Evolutionary conservation across 1,284 basidiomycete species (phyloP), one percentile per base, ranked within the genome.

Genomic region (Polyporus tsugae): DNA sequence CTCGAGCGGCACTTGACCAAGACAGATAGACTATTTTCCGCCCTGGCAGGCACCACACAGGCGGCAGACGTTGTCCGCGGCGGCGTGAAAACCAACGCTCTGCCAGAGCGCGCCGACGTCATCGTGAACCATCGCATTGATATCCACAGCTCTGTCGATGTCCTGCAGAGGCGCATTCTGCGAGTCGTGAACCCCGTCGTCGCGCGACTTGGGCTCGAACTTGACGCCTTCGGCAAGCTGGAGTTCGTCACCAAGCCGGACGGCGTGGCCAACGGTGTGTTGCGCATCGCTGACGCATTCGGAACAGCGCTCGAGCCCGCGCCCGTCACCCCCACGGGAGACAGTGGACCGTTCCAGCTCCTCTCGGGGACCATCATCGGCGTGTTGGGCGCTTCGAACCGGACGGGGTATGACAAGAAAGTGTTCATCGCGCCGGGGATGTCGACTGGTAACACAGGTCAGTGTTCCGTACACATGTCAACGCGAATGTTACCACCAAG

Each of bases 61-160:
- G 92, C 93, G 1, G 83, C 89, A 52, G 91, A 91, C 74, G 78
- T 93, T 38, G 84, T 93, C 53, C 78, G 82, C 19, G 91, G 91
- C 2, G 91, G 92, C 22, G 87, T 92, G 59, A 93, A 93, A 80
- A 81, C 84, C 60, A 80, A 80, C 70, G 78, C 87, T 5, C 82
- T 90, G 10, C 88, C 88, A 0, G 89, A 90, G 75, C 81, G 80
- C 38, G 85, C 83, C 0, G 82, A 79, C 67, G 85, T 85, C 4
- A 80, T 87, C 33, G 78, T 91, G 55, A 90, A 91, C 75, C 86
- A 85, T 72, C 80, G 84, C 13, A 83, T 86, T 66, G 83, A 83
- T 44, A 81, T 82, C 25, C 78, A 82, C 73, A 86, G 86, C 64
- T 84, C 84, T 0, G 80, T 88, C 22, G 76, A 75, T 1, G 82